These are phyloP conservation scores for Xanthoceras sorbifolium DNA, from an alignment of 345 rosid species.

Conservation along the genomic window DNA sequence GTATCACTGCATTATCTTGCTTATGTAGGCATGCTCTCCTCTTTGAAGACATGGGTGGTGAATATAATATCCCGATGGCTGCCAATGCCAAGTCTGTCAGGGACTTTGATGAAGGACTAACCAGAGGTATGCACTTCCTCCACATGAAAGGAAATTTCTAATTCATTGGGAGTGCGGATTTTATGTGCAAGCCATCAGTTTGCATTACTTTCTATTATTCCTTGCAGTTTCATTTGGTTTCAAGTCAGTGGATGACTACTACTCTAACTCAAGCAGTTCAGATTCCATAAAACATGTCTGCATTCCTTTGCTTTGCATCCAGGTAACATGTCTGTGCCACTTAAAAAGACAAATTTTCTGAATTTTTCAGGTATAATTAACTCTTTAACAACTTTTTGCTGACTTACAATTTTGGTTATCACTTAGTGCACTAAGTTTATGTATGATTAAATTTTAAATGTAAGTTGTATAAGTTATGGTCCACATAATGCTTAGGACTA, in stretches of 20 bases:
- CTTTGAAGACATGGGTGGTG: constrained; percentile 86
- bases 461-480: not conserved
- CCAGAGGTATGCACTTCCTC: constrained; percentile 54
- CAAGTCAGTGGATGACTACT: constrained; percentile 89
- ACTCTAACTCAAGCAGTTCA: constrained; percentile 84
- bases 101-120: constrained; percentile 84
- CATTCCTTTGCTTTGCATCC: constrained; percentile 85
- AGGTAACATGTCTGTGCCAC: constrained; percentile 42
- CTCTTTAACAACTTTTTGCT: not conserved
- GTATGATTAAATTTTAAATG: not conserved
- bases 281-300: constrained; percentile 58
- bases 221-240: constrained; percentile 89
- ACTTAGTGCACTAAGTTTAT: not conserved
- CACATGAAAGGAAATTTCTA: constrained; percentile 8
- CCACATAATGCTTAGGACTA: not conserved
- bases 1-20: constrained; percentile 11
- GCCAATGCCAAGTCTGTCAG: constrained; percentile 77
- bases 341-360: not conserved
- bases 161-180: not conserved
- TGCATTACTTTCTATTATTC: not conserved
- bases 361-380: no score
- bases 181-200: constrained; percentile 11
- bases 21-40: constrained; percentile 73
- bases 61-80: constrained; percentile 65
- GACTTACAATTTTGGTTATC: not conserved